Evolutionary conservation across 78 protist genomes (phyloP).

Genomic region (Dictyostelium discoideum): DNA sequence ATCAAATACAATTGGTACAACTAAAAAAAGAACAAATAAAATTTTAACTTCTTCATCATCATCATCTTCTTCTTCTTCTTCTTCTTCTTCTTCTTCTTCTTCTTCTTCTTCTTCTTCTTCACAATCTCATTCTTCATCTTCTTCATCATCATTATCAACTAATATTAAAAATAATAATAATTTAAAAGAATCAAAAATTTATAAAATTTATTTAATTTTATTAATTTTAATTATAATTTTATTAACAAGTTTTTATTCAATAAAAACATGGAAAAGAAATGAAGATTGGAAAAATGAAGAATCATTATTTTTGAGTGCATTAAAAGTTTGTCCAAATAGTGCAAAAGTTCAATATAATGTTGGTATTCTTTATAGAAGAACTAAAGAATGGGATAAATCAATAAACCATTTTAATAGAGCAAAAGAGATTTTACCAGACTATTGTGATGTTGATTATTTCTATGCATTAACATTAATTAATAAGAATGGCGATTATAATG

Average conservation of each 20-base stretch:
- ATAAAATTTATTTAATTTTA: background rate
- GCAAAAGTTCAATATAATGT: slow-evolving; percentile 48
- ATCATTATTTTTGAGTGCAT: background rate
- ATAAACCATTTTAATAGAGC: slow-evolving; percentile 11
- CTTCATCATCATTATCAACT: background rate
- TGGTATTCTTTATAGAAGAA: slow-evolving; percentile 6
- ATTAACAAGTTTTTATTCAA: background rate
- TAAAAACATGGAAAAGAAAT: slow-evolving; percentile 25
- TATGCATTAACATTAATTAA: background rate
- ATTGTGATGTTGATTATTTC: slow-evolving; percentile 27
- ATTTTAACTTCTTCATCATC: background rate
- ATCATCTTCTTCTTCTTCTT: background rate
- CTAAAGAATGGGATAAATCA: slow-evolving; percentile 8
- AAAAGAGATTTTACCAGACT: slow-evolving; percentile 10
- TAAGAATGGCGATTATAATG: background rate
- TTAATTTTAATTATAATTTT: background rate
- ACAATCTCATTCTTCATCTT: background rate
- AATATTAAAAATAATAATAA: background rate
- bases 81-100: background rate
- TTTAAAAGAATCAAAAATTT: background rate
- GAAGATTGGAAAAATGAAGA: slow-evolving; percentile 26
- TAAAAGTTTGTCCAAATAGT: slow-evolving; percentile 41
- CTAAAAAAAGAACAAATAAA: background rate
- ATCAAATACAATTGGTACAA: background rate
- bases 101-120: background rate